These are phyloP conservation scores for Quercus dentata DNA, from an alignment of 306 rosid genomes.

Conservation along the genomic window DNA sequence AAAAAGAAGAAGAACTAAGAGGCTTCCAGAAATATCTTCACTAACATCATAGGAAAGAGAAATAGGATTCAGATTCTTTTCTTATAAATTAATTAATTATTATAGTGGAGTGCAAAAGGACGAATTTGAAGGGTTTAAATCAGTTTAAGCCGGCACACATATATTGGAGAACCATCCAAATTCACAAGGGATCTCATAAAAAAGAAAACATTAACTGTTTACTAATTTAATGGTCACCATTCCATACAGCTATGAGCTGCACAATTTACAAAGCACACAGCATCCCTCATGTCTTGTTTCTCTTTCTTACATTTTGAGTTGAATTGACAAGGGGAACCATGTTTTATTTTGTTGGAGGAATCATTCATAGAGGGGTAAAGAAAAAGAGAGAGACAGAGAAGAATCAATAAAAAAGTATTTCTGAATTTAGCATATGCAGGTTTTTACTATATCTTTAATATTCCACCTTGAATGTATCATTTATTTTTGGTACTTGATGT, in stretches of 20 bases:
- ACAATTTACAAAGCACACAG: slow-evolving; percentile 11
- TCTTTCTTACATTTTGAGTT: not conserved
- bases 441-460: no score
- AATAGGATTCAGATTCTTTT: slow-evolving; percentile 6
- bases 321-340: not conserved
- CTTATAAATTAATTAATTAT: not conserved
- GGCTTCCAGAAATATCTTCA: not conserved
- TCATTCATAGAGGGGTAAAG: not conserved
- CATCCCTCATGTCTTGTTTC: slow-evolving; percentile 7
- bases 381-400: no score
- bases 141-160: not conserved
- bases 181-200: slow-evolving; percentile 11
- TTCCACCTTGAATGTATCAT: no score
- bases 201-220: slow-evolving; percentile 19
- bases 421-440: no score
- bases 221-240: slow-evolving; percentile 37
- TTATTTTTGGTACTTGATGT: no score
- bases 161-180: slow-evolving; percentile 23
- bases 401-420: no score
- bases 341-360: not conserved
- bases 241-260: slow-evolving; percentile 23
- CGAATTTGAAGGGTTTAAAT: slow-evolving; percentile 20
- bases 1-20: not conserved
- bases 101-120: slow-evolving; percentile 14
- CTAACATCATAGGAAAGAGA: not conserved